A percentile compares a stretch with the other conserved stretches of the same genome.
phyloP scores from a whole-genome alignment of 179 eudicot species.

The Monotropa hypopitys region DNA sequence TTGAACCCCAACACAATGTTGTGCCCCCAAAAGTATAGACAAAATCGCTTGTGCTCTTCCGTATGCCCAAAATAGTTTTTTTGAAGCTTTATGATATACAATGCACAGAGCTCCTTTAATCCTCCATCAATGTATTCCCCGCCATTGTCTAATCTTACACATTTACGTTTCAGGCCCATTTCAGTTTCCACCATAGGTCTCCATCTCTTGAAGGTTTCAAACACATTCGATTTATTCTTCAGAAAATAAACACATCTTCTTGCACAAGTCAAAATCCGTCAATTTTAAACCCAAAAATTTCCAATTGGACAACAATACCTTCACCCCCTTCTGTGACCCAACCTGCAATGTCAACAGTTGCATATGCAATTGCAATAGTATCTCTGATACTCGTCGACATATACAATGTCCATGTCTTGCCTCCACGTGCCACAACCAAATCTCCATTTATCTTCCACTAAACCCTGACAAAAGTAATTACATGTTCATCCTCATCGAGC shows the following conservation, averaged over 20 bases:
- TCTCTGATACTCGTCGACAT: not conserved
- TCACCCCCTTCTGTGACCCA: not conserved
- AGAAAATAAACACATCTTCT: not conserved
- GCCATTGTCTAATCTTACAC: not conserved
- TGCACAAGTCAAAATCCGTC: not conserved
- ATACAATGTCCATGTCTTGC: not conserved
- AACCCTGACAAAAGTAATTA: too few species aligned
- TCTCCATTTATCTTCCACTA: not conserved
- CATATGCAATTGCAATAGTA: not conserved
- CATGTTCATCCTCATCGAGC: too few species aligned
- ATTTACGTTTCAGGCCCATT: not conserved
- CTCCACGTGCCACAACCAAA: not conserved
- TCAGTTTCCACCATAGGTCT: not conserved
- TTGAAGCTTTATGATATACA: too few species aligned
- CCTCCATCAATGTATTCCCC: not conserved
- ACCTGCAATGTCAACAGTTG: not conserved
- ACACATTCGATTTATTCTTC: not conserved
- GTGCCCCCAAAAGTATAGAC: not conserved
- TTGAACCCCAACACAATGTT: too few species aligned
- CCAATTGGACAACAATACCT: not conserved
- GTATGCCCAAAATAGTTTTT: too few species aligned
- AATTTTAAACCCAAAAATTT: too few species aligned
- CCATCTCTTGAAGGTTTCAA: not conserved
- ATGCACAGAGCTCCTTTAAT: too few species aligned
- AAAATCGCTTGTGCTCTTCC: too few species aligned